These are phyloP conservation scores for Phytophthora idaei DNA, from an alignment of 352 stramenopile species.

Conservation along the genomic window DNA sequence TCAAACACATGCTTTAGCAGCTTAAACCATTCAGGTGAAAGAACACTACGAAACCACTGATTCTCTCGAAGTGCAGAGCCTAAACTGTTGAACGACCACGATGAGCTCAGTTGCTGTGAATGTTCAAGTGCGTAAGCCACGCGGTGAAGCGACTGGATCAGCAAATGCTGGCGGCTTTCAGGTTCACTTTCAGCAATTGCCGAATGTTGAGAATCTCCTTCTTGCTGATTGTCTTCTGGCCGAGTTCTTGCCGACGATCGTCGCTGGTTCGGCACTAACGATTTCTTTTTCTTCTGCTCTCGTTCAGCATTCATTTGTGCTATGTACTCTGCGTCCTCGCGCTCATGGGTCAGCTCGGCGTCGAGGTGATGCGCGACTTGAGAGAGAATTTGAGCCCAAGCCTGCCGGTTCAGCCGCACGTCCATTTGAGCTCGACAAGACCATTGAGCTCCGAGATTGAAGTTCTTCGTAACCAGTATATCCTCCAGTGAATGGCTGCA, in stretches of 20 bases:
- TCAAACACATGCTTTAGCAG: slow-evolving; percentile 38
- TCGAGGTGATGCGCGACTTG: slow-evolving; percentile 55
- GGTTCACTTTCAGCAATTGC: neutral
- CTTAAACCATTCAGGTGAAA: slow-evolving; percentile 34
- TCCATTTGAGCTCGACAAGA: slow-evolving; percentile 57
- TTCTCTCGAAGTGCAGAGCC: slow-evolving; percentile 45
- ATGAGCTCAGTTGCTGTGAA: slow-evolving; percentile 52
- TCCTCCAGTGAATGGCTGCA: slow-evolving; percentile 68
- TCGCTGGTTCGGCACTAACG: slow-evolving; percentile 4
- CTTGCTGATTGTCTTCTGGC: neutral
- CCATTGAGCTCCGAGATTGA: slow-evolving; percentile 59
- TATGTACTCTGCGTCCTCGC: slow-evolving; percentile 48
- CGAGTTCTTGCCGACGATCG: slow-evolving; percentile 1
- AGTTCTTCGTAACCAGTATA: slow-evolving; percentile 60
- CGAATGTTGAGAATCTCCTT: neutral
- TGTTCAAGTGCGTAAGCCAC: slow-evolving; percentile 35
- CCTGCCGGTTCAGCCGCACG: slow-evolving; percentile 59
- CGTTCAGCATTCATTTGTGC: slow-evolving; percentile 20
- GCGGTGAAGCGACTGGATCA: slow-evolving; percentile 33
- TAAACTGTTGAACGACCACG: slow-evolving; percentile 44
- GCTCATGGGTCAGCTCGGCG: slow-evolving; percentile 32
- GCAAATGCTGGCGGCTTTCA: slow-evolving; percentile 2
- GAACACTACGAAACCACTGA: slow-evolving; percentile 42
- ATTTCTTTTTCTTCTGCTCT: slow-evolving; percentile 24
- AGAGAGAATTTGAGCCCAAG: slow-evolving; percentile 53